Percentiles rank a stretch among this genome's conserved stretches.
These are phyloP conservation scores for Cladobotryum protrusum DNA, from an alignment of 2,329 filamentous ascomycete genomes.

Conservation along the genomic window DNA sequence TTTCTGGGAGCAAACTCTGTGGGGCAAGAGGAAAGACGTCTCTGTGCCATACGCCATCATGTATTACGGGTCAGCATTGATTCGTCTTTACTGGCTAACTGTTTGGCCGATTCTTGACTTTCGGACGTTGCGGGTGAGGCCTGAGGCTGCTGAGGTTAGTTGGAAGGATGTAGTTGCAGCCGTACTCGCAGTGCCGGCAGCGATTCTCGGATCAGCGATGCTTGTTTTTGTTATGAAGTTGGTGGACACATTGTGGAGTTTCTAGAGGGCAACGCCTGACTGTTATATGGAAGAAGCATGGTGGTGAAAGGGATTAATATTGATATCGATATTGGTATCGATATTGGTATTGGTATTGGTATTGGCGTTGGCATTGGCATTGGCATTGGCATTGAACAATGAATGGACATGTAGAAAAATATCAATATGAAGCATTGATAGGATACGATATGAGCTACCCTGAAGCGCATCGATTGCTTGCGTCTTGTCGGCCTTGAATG, in stretches of 20 bases:
- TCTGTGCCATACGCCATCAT: slow-evolving; percentile 1
- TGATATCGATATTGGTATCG: no score
- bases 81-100: slow-evolving; percentile 29
- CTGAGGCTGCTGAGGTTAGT: slow-evolving; percentile 17
- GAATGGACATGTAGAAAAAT: no score
- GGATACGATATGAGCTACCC: no score
- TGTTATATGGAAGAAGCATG: background rate
- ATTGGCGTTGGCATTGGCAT: no score
- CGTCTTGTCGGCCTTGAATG: no score
- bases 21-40: slow-evolving; percentile 13
- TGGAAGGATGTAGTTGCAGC: slow-evolving; percentile 20
- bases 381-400: no score
- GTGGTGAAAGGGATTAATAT: no score
- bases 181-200: slow-evolving; percentile 22
- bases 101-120: slow-evolving; percentile 35
- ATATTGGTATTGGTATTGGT: no score
- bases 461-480: no score
- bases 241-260: slow-evolving; percentile 15
- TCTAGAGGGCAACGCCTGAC: slow-evolving; percentile 2
- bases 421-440: no score
- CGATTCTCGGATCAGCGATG: slow-evolving; percentile 17
- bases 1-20: slow-evolving; percentile 7
- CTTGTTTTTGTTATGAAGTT: slow-evolving; percentile 24
- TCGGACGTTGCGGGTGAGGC: slow-evolving; percentile 26
- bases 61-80: slow-evolving; percentile 10